Percentiles rank a stretch among this genome's conserved stretches.
Conservation (phyloP, 2,329 filamentous ascomycete genomes). For the Pyrenophora graminea region DNA sequence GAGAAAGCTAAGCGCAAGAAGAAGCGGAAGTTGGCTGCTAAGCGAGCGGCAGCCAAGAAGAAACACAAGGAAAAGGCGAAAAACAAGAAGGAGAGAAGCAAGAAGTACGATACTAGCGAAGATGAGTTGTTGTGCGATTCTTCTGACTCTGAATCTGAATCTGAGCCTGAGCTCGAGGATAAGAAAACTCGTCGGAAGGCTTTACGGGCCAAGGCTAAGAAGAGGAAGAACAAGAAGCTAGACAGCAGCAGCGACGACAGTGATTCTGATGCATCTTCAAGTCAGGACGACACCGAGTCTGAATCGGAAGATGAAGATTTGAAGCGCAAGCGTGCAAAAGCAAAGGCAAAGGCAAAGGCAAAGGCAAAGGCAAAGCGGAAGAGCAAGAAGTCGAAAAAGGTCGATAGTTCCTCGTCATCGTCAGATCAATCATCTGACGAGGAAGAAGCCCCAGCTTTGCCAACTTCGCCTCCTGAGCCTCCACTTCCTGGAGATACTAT, state of each 20-base stretch:
- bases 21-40: slow-evolving; percentile 19
- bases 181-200: slow-evolving; percentile 22
- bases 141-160: slow-evolving; percentile 26
- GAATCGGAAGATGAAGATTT: slow-evolving; percentile 21
- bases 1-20: slow-evolving; percentile 31
- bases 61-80: slow-evolving; percentile 32
- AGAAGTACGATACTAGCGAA: slow-evolving; percentile 25
- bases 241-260: slow-evolving; percentile 24
- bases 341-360: slow-evolving; percentile 14
- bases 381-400: slow-evolving; percentile 19
- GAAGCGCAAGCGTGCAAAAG: slow-evolving; percentile 14
- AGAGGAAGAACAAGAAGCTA: slow-evolving; percentile 28
- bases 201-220: slow-evolving; percentile 28
- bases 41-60: slow-evolving; percentile 18
- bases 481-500: slow-evolving; percentile 11
- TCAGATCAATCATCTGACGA: slow-evolving; percentile 16
- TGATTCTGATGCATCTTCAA: slow-evolving; percentile 18
- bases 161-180: slow-evolving; percentile 14
- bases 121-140: slow-evolving; percentile 20
- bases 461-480: slow-evolving; percentile 2
- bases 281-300: slow-evolving; percentile 20
- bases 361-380: slow-evolving; percentile 27
- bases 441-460: slow-evolving; percentile 6
- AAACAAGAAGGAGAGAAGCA: slow-evolving; percentile 29
- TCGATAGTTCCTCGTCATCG: slow-evolving; percentile 10